Percentiles rank a stretch among this genome's conserved stretches.
phyloP scores from a whole-genome alignment of 192 early-diverging fungal genomes.

The Coemansia asiatica region DNA sequence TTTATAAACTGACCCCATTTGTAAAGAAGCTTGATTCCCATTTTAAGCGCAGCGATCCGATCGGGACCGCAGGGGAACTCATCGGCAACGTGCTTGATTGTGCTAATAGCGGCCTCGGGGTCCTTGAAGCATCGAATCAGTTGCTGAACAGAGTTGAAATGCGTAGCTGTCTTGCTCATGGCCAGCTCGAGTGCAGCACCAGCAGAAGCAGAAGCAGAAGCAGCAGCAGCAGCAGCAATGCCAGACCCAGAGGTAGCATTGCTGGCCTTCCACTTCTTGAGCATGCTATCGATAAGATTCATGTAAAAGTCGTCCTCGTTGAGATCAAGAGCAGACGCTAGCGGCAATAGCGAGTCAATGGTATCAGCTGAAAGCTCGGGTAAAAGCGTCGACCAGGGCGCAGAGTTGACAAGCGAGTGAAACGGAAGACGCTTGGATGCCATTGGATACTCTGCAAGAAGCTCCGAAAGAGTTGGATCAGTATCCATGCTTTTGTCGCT shows the following conservation, averaged over 20 bases:
- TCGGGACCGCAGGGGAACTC: constrained; percentile 62
- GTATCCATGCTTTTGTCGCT: neutral
- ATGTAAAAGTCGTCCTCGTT: constrained; percentile 65
- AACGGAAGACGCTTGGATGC: constrained; percentile 61
- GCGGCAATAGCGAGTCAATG: constrained; percentile 58
- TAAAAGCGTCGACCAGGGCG: constrained; percentile 55
- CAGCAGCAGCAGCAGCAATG: neutral
- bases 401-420: constrained; percentile 56
- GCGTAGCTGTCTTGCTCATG: constrained; percentile 28
- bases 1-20: constrained; percentile 52
- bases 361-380: constrained; percentile 58
- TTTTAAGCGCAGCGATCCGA: constrained; percentile 60
- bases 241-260: constrained; percentile 1
- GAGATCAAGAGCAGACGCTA: constrained; percentile 57
- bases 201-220: constrained; percentile 1
- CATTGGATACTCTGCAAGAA: constrained; percentile 34
- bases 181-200: constrained; percentile 20
- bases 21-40: constrained; percentile 53
- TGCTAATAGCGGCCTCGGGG: constrained; percentile 55
- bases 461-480: neutral
- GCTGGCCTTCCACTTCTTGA: constrained; percentile 33
- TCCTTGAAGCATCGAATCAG: constrained; percentile 59
- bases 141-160: constrained; percentile 58
- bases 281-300: constrained; percentile 59
- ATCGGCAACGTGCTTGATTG: constrained; percentile 58